These are phyloP conservation scores for Diaporthe helianthi DNA, from an alignment of 2,329 filamentous ascomycete genomes.

Conservation along the genomic window DNA sequence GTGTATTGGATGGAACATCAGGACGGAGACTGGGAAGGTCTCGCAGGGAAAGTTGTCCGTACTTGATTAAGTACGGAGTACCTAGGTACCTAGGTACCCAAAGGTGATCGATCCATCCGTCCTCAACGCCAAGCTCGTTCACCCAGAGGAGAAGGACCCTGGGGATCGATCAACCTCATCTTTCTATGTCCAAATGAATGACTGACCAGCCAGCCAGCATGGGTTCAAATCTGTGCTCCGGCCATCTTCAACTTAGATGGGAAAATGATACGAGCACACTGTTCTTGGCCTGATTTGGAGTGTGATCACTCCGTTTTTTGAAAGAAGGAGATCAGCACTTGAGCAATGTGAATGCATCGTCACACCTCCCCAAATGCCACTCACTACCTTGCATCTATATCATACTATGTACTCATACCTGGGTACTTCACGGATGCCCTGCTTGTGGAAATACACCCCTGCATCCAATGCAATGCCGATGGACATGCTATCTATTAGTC, in stretches of 20 bases:
- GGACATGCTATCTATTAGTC: neutral
- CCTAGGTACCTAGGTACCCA: no score
- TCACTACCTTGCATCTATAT: no score
- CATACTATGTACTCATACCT: no score
- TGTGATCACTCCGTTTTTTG: neutral
- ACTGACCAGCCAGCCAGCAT: neutral
- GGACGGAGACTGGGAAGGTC: neutral
- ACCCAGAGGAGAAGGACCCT: neutral
- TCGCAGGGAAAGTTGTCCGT: no score
- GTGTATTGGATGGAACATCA: neutral
- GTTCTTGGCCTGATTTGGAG: neutral
- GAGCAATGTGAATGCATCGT: no score
- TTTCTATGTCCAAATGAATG: neutral
- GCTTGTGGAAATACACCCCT: no score
- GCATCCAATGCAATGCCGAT: neutral
- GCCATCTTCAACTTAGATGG: neutral
- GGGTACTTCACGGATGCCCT: no score
- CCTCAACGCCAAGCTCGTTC: slow-evolving; percentile 9
- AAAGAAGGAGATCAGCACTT: no score
- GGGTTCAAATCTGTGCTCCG: no score
- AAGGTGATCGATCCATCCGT: slow-evolving; percentile 10
- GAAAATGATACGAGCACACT: neutral
- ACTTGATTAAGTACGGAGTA: no score
- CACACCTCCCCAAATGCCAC: no score
- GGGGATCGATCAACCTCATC: neutral